Evolutionary conservation across 768 basidiomycete species (phyloP), one percentile per base, ranked within the genome.

Genomic region (Chalciporus pseudorubinellus): DNA sequence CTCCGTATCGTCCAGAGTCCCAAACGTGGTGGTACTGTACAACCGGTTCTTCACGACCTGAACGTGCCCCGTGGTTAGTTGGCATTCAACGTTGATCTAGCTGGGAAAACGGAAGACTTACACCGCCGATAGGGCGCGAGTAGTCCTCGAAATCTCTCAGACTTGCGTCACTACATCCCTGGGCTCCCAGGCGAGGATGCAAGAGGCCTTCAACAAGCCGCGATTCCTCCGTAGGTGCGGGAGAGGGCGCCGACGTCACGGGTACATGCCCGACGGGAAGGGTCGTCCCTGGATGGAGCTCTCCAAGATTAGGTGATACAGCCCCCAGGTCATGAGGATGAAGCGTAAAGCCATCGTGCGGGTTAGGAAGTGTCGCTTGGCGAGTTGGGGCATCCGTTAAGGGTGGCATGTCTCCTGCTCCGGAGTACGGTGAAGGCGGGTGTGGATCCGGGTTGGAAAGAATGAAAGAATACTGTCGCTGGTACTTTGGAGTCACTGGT

Each of bases 61-160:
- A 13, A 42, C 5, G 6, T n/a, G 18, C 14, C 33, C 26, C 34
- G 34, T 3, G n/a, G n/a, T 26, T 7, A 6, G 46, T 63, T 6
- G 56, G 54, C 3, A 31, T 21, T n/a, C 0, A 22, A 21, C 11
- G 2, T 3, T 22, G 31, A 44, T 7, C n/a, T 33, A 24, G 20
- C 16, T 0, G 0, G 4, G 28, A 39, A 8, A 47, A 36, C 28
- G 13, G 18, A 4, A 29, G 22, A 58, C 68, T 55, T 4, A 70
- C 67, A 13, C 69, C 67, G 26, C 58, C 62, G 13, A 69, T 69
- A 4, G 67, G 67, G 11, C 69, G 61, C 1, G 69, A 69, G 33
- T 69, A 69, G 33, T 69, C 67, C 22, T 69, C 69, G 29, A 69
- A 69, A 46, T 69, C 67, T 48, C 60, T 58, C 46, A 69, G 44